These are phyloP conservation scores for Pezizomycotina sp. DNA, from an alignment of 2,329 filamentous ascomycete genomes.

Conservation along the genomic window DNA sequence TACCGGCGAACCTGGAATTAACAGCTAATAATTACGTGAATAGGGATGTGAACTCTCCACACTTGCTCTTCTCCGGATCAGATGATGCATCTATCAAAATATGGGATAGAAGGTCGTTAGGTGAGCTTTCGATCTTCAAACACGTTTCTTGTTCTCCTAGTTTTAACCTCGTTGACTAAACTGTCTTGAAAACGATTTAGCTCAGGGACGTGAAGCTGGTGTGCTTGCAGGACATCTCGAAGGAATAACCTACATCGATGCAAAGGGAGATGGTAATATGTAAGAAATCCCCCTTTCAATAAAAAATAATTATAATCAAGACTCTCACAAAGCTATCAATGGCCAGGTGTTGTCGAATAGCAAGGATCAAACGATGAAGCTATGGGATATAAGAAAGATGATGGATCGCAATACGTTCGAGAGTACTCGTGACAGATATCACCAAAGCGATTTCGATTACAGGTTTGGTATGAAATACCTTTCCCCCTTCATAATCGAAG, in stretches of 20 bases:
- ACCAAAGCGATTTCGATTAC: slow-evolving; percentile 52
- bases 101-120: slow-evolving; percentile 86
- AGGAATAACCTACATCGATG: slow-evolving; percentile 52
- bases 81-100: slow-evolving; percentile 90
- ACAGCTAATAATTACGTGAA: too few species aligned
- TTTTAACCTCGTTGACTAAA: slow-evolving; percentile 48
- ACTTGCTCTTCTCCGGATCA: slow-evolving; percentile 89
- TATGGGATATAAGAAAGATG: slow-evolving; percentile 53
- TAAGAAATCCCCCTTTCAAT: too few species aligned
- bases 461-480: slow-evolving; percentile 50
- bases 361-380: slow-evolving; percentile 93
- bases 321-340: too few species aligned
- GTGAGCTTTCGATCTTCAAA: slow-evolving; percentile 45
- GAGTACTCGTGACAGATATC: slow-evolving; percentile 19
- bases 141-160: slow-evolving; percentile 50
- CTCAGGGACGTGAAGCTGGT: slow-evolving; percentile 55
- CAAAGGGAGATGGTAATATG: slow-evolving; percentile 52
- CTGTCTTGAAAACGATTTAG: too few species aligned
- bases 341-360: slow-evolving; percentile 81
- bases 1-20: too few species aligned
- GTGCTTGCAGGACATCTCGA: slow-evolving; percentile 51
- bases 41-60: slow-evolving; percentile 71
- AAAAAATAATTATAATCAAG: too few species aligned
- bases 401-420: slow-evolving; percentile 21
- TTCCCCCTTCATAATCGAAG: not conserved